Evolutionary conservation across 768 basidiomycete genomes (phyloP), one percentile per base, ranked within the genome.

Genomic region (Suillus sp.): DNA sequence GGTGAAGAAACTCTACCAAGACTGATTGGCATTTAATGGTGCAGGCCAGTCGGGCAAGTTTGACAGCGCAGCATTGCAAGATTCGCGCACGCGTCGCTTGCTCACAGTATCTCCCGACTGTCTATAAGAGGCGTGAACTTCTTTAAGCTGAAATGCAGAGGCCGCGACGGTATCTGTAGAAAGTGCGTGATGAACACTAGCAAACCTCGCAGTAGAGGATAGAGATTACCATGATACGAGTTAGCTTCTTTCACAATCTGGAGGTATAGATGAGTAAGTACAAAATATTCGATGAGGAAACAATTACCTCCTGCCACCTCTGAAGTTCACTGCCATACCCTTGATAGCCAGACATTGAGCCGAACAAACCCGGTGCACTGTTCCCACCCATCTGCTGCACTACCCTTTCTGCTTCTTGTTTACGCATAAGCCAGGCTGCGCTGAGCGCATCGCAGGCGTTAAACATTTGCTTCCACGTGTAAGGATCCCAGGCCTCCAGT

Each of bases 1-100:
- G 37, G 25, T 38, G 11, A 27, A 20, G 56, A 59, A 30, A 61
- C 27, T 57, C 35, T 61, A 34, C 53, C 51, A 61, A 13, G 25
- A 3, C 35, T 59, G 54, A 58, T 32, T 34, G n/a, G 14, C 20
- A n/a, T 70, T 70, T 22, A 65, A 38, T 10, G 78, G 75, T 11
- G 81, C 75, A 0, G 92, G 92, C 87, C 88, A 93, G 64, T 90
- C 89, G 2, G 92, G 91, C n/a, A 93, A 74, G 47, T 81, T 81
- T 45, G 80, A 79, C 53, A 93, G 72, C 7, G 92, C 89, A 14
- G 90, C 90, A 69, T 93, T 93, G 57, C 86, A 87, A 3, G 88
- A 86, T 72, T 93, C 91, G 37, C 90, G 84, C 11, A 93, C 92
- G 27, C 91, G 85, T 25, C 80, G 80, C 72, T 91, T 93, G 69